These are phyloP conservation scores for Xylaria venustula DNA, from an alignment of 495 filamentous ascomycete genomes.

Conservation along the genomic window DNA sequence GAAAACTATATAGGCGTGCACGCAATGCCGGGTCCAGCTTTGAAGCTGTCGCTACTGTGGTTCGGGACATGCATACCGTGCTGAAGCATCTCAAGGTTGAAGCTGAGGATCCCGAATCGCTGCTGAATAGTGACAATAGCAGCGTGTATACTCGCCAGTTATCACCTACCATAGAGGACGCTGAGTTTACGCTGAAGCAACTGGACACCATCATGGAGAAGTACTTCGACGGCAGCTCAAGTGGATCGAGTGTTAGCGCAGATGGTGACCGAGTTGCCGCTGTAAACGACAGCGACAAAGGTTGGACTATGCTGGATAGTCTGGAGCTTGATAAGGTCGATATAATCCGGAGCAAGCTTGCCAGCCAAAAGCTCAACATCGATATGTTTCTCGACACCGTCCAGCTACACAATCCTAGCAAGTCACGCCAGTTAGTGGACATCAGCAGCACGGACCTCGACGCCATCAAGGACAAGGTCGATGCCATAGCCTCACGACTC, in stretches of 20 bases:
- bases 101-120: constrained; percentile 47
- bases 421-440: constrained; percentile 27
- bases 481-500: constrained; percentile 47
- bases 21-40: constrained; percentile 39
- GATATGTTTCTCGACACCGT: constrained; percentile 48
- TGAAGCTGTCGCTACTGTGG: constrained; percentile 30
- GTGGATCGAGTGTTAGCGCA: constrained; percentile 6
- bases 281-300: constrained; percentile 27
- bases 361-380: constrained; percentile 40
- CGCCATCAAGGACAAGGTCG: constrained; percentile 49
- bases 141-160: constrained; percentile 43
- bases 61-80: constrained; percentile 45
- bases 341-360: constrained; percentile 35
- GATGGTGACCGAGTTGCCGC: constrained; percentile 12
- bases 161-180: constrained; percentile 46
- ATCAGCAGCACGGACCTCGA: constrained; percentile 33
- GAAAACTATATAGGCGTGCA: constrained; percentile 38
- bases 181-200: constrained; percentile 47
- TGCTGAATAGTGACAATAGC: constrained; percentile 36
- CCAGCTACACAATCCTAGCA: constrained; percentile 40
- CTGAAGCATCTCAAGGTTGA: constrained; percentile 51
- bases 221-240: constrained; percentile 21
- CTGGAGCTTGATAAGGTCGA: constrained; percentile 35
- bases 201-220: constrained; percentile 45
- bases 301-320: constrained; percentile 28